Evolutionary conservation across 148 eudicot species (phyloP), one percentile per base, ranked within the genome.

Genomic region (Bassia scoparia): DNA sequence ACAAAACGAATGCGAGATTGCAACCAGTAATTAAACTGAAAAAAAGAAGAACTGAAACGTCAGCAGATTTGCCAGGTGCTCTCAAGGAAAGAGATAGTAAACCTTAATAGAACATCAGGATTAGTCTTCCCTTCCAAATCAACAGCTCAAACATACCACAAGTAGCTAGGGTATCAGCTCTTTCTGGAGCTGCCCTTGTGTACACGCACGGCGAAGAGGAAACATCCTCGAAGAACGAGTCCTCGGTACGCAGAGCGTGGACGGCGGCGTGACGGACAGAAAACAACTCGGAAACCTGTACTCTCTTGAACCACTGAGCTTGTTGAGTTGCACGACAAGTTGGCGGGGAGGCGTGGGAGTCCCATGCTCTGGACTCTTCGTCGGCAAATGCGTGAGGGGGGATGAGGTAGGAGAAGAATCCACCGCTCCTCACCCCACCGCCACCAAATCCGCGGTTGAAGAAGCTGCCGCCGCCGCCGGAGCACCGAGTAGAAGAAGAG

Each of bases 71-170:
- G 82, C 98, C 98, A 95, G 2, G 91, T 87, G 21, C 92, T 88
- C 81, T 95, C 98, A 0, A 78, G 66, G 50, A 95, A 91, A 10
- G 87, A 81, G 26, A 91, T 86, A 2, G 85, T 85, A 16, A n/a
- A 91, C 54, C 5, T 76, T 89, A 16, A 95, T 26, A 7, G 90
- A 81, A 7, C 98, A 59, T 95, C 92, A 0, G 92, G 83, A 11
- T 91, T 91, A 11, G 98, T 87, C 44, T 87, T 91, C 8, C 81
- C 87, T 48, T 95, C 96, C n/a, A 95, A 71, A 73, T 91, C 96
- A 33, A 95, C 93, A 62, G 86, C 69, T 95, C 97, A 27, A 95
- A 95, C 97, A 89, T 89, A 3, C 97, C 97, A 56, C 93, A 87
- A 18, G 89, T 84, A 12, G 88, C 85, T 30, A 95, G 81, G 17